These are phyloP conservation scores for Vigna reflexopilosa DNA, from an alignment of 306 rosid genomes.

Conservation along the genomic window DNA sequence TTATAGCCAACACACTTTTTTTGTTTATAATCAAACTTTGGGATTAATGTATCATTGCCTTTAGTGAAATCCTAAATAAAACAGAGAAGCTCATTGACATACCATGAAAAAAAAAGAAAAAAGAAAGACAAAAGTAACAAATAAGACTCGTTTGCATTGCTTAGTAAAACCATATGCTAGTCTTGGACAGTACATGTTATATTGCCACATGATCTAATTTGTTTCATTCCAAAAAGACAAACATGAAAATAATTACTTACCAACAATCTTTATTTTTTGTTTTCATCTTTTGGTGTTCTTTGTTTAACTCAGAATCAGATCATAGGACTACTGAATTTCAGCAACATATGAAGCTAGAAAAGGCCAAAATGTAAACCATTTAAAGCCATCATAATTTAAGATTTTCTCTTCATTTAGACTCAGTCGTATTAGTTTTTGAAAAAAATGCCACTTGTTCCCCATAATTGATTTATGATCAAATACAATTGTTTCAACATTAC, in stretches of 20 bases:
- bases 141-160: constrained; percentile 32
- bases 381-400: neutral
- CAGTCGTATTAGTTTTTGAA: too few relatives aligned
- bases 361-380: constrained; percentile 30
- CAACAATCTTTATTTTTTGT: neutral
- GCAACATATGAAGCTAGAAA: constrained; percentile 32
- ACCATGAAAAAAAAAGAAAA: neutral
- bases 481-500: too few relatives aligned
- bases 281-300: constrained; percentile 1
- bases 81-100: constrained; percentile 41
- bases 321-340: constrained; percentile 23
- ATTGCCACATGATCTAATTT: constrained; percentile 13
- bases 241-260: constrained; percentile 25
- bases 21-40: constrained; percentile 88
- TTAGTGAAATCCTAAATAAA: constrained; percentile 78
- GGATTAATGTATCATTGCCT: constrained; percentile 81
- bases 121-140: constrained; percentile 17
- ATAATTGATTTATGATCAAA: too few relatives aligned
- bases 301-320: constrained; percentile 13
- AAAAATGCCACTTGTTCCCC: too few relatives aligned
- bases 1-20: constrained; percentile 77
- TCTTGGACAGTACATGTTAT: constrained; percentile 22
- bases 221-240: constrained; percentile 28
- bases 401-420: too few relatives aligned
- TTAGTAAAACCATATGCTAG: constrained; percentile 29